Evolutionary conservation across 2,329 filamentous ascomycete genomes (phyloP).

Genomic region (Diaporthe capsici): DNA sequence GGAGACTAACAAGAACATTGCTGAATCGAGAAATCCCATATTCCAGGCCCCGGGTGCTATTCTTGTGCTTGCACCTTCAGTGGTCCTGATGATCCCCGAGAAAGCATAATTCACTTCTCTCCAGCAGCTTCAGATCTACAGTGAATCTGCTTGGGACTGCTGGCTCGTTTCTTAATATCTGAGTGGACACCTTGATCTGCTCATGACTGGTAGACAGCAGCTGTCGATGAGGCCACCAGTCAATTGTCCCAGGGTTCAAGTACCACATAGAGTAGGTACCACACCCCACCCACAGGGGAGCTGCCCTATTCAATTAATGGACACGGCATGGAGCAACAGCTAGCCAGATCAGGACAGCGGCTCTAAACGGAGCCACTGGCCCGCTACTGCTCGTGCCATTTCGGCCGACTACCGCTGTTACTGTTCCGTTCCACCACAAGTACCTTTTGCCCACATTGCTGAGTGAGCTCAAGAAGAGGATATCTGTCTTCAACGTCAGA

Average conservation of each 20-base stretch:
- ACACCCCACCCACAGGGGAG: background rate
- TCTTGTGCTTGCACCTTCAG: background rate
- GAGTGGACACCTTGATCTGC: background rate
- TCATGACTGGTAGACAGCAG: background rate
- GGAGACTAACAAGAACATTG: background rate
- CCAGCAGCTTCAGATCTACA: background rate
- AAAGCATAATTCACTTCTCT: background rate
- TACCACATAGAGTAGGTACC: conserved; percentile 20
- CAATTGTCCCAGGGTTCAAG: background rate
- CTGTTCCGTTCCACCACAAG: background rate
- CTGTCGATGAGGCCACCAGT: conserved; percentile 16
- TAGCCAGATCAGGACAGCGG: conserved; percentile 29
- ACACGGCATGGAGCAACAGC: conserved; percentile 8
- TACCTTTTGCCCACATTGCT: background rate
- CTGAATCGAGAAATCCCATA: conserved; percentile 27
- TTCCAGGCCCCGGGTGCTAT: background rate
- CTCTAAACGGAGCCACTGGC: conserved; percentile 31
- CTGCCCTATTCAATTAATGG: background rate
- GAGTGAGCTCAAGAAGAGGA: conserved; percentile 1
- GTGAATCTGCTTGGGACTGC: background rate
- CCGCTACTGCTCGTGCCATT: conserved; percentile 23
- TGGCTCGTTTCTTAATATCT: background rate
- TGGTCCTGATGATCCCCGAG: too few species aligned
- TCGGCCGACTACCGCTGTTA: conserved; percentile 24
- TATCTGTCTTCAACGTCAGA: conserved; percentile 30